Conservation (phyloP, 805 yeast genomes). For the Suhomyces canberraensis region DNA sequence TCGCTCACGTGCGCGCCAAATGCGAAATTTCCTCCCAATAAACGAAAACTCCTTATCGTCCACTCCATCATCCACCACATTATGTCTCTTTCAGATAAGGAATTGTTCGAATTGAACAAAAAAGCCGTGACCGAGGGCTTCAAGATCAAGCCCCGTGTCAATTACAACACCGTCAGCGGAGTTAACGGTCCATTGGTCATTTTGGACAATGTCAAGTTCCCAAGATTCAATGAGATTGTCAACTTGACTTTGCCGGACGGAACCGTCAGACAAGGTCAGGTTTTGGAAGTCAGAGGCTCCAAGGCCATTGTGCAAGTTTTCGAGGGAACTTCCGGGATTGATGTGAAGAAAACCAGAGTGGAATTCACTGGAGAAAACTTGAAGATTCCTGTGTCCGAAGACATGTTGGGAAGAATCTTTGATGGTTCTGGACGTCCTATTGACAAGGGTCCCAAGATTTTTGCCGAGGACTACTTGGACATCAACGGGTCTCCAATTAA, state of each 20-base stretch:
- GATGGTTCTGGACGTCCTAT: slow-evolving; percentile 99
- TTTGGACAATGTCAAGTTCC: slow-evolving; percentile 46
- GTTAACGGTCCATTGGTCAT: slow-evolving; percentile 97
- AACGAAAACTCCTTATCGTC: too few species aligned
- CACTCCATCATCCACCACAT: too few species aligned
- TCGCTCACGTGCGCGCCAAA: too few species aligned
- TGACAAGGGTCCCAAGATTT: slow-evolving; percentile 96
- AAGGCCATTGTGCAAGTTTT: slow-evolving; percentile 98
- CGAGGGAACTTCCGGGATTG: slow-evolving; percentile 98
- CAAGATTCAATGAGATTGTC: slow-evolving; percentile 92
- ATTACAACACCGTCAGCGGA: slow-evolving; percentile 96
- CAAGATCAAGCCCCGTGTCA: slow-evolving; percentile 84
- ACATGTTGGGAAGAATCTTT: slow-evolving; percentile 94
- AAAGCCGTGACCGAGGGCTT: slow-evolving; percentile 90
- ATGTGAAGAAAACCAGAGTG: slow-evolving; percentile 94
- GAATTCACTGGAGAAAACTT: slow-evolving; percentile 95
- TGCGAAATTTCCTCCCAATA: too few species aligned
- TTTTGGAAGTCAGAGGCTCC: slow-evolving; percentile 93
- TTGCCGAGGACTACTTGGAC: slow-evolving; percentile 97
- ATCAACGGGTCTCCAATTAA: slow-evolving; percentile 99
- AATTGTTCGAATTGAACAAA: slow-evolving; percentile 73
- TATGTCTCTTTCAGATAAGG: slow-evolving; percentile 40
- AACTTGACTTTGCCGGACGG: slow-evolving; percentile 97
- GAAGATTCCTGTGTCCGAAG: slow-evolving; percentile 94
- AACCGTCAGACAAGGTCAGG: slow-evolving; percentile 92